Percentiles rank a stretch among this genome's conserved stretches.
phyloP scores from a whole-genome alignment of 352 stramenopile species.

The Phytopythium sindhum region DNA sequence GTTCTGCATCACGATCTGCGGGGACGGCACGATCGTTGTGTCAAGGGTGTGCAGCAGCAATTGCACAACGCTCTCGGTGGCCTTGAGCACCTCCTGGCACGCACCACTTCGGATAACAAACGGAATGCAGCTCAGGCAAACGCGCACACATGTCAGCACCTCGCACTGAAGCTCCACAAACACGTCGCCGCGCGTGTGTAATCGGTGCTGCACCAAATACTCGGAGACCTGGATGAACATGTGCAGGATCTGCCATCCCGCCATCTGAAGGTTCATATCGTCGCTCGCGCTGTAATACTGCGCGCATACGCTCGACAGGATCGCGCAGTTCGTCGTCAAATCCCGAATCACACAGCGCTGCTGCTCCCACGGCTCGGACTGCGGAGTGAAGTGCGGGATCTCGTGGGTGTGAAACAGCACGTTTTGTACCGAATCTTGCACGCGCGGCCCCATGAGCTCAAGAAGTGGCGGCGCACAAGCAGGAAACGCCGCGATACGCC shows the following conservation, averaged over 20 bases:
- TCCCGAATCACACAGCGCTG: conserved; percentile 53
- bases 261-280: conserved; percentile 55
- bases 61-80: conserved; percentile 45
- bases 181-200: conserved; percentile 49
- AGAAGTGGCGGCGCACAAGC: conserved; percentile 49
- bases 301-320: conserved; percentile 58
- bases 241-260: conserved; percentile 60
- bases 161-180: conserved; percentile 66
- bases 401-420: conserved; percentile 53
- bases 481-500: conserved; percentile 60
- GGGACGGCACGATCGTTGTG: conserved; percentile 61
- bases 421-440: conserved; percentile 36
- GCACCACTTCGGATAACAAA: conserved; percentile 55
- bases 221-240: conserved; percentile 60
- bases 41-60: conserved; percentile 58
- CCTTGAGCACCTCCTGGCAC: conserved; percentile 47
- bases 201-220: conserved; percentile 54
- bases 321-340: conserved; percentile 48
- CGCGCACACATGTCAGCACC: conserved; percentile 53
- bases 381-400: conserved; percentile 29
- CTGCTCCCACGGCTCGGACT: conserved; percentile 45
- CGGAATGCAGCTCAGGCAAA: conserved; percentile 55
- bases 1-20: conserved; percentile 58
- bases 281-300: conserved; percentile 56
- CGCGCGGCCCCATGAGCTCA: conserved; percentile 41